phyloP scores from a whole-genome alignment of 192 early-diverging fungal species.

The Coemansia sp. region DNA sequence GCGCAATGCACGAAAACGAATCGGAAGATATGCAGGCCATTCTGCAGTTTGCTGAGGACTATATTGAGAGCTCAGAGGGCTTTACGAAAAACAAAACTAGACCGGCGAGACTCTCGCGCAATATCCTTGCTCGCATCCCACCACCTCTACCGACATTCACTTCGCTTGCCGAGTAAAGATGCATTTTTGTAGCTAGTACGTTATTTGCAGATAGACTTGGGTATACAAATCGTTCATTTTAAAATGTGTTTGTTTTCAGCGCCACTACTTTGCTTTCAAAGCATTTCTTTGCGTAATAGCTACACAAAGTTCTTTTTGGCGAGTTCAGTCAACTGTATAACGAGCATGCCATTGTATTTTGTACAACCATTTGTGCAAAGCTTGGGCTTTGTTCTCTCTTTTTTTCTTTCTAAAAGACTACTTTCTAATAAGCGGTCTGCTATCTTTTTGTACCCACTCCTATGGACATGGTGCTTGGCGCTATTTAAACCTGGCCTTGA shows the following conservation, averaged over 20 bases:
- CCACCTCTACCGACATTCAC: conserved; percentile 46
- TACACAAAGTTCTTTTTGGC: neutral
- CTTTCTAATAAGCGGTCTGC: neutral
- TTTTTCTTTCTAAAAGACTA: neutral
- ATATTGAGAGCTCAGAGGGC: conserved; percentile 48
- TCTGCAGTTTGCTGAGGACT: conserved; percentile 57
- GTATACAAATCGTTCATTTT: no score
- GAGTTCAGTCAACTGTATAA: neutral
- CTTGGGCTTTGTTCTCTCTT: neutral
- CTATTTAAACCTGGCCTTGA: neutral
- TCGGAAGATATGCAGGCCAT: conserved; percentile 54
- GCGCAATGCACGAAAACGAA: conserved; percentile 51
- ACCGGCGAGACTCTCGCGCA: conserved; percentile 41
- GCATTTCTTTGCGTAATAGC: no score
- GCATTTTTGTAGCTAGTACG: neutral
- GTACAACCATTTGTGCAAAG: neutral
- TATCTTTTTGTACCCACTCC: neutral
- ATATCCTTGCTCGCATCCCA: conserved; percentile 51
- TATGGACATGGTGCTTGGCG: neutral
- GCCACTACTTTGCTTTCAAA: neutral
- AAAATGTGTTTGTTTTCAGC: no score
- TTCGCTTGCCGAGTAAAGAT: conserved; percentile 34
- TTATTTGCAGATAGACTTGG: no score
- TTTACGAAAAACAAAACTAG: conserved; percentile 54
- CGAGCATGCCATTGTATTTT: neutral